A percentile compares a stretch with the other conserved stretches of the same genome.
Conservation (phyloP, 2,329 filamentous ascomycete species). For the Paracorniculantispora psalliotae region DNA sequence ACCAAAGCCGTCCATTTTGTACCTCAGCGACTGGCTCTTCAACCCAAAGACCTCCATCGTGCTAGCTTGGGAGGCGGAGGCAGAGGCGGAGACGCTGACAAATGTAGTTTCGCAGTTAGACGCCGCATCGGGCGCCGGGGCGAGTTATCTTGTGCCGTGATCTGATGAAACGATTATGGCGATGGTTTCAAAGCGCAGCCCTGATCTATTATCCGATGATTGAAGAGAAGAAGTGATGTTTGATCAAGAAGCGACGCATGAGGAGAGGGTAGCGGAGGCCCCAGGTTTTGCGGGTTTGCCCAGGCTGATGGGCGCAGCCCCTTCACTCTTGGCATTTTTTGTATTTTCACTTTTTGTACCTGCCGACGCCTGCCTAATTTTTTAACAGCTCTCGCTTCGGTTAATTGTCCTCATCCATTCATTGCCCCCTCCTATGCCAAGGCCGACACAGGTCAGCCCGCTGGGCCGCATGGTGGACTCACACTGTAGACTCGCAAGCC, state of each 20-base stretch:
- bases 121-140: slow-evolving; percentile 3
- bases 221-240: not conserved
- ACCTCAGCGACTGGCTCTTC: slow-evolving; percentile 13
- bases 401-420: not conserved
- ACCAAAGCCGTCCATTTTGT: slow-evolving; percentile 10
- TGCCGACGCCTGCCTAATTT: not conserved
- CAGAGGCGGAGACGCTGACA: slow-evolving; percentile 12
- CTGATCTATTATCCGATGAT: not conserved
- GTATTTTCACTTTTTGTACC: not conserved
- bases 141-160: not conserved
- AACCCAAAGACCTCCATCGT: slow-evolving; percentile 14
- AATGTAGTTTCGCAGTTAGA: slow-evolving; percentile 7
- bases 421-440: not conserved
- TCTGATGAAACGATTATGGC: not conserved
- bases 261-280: not conserved
- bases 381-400: not conserved
- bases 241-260: not conserved
- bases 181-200: not conserved
- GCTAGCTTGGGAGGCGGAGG: slow-evolving; percentile 10
- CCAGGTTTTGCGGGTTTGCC: slow-evolving; percentile 11
- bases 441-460: slow-evolving; percentile 3
- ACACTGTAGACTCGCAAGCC: not conserved
- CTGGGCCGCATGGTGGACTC: not conserved
- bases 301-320: slow-evolving; percentile 10
- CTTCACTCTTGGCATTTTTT: slow-evolving; percentile 8